phyloP scores from a whole-genome alignment of 495 filamentous ascomycete genomes.

The Xylaria intraflava region DNA sequence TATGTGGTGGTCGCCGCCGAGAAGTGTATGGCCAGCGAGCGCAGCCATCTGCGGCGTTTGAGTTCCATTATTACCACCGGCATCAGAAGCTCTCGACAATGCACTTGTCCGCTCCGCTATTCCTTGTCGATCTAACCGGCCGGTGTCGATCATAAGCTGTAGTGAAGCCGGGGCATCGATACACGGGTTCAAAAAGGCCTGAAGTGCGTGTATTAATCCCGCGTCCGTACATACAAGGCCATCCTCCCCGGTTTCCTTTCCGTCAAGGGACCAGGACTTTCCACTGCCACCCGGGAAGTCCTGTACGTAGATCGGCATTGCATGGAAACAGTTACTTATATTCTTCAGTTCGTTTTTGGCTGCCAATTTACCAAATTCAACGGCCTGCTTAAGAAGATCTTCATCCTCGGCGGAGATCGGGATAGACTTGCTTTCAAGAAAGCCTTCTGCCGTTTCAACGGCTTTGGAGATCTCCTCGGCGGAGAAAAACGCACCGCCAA shows the following conservation, averaged over 20 bases:
- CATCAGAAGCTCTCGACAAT: conserved; percentile 16
- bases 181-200: conserved; percentile 32
- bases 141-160: conserved; percentile 30
- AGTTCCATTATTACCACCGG: conserved; percentile 2
- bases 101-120: conserved; percentile 24
- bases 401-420: conserved; percentile 54
- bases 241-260: conserved; percentile 17
- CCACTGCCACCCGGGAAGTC: conserved; percentile 50
- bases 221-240: conserved; percentile 37
- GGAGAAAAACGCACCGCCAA: conserved; percentile 72
- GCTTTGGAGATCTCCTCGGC: conserved; percentile 52
- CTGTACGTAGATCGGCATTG: conserved; percentile 68
- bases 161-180: conserved; percentile 32
- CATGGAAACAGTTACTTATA: conserved; percentile 59
- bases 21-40: conserved; percentile 35
- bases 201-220: conserved; percentile 32
- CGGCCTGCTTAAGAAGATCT: conserved; percentile 51
- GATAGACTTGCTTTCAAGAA: conserved; percentile 49
- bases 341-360: conserved; percentile 55
- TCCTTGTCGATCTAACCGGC: conserved; percentile 31
- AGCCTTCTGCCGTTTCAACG: conserved; percentile 56
- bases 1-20: conserved; percentile 27
- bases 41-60: conserved; percentile 5
- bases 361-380: conserved; percentile 55
- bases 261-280: conserved; percentile 58